These are phyloP conservation scores for Dunaliella salina DNA, from an alignment of 163 green algal species.

Conservation along the genomic window DNA sequence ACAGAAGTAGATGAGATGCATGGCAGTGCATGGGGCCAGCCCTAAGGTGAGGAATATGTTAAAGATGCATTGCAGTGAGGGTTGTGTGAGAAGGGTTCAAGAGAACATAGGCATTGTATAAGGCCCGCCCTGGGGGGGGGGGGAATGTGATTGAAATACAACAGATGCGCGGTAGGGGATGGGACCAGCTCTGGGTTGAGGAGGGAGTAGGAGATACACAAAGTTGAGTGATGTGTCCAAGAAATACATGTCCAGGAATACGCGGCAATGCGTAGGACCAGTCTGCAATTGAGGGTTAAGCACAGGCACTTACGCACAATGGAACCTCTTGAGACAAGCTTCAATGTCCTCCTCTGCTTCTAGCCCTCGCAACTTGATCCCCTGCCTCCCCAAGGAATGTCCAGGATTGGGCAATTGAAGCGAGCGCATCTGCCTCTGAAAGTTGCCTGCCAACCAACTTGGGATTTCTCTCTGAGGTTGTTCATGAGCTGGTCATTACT, in stretches of 20 bases:
- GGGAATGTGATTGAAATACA: conserved; percentile 22
- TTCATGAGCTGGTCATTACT: too few relatives aligned
- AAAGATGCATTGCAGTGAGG: background rate
- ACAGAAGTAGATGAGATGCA: conserved; percentile 75
- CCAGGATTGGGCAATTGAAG: too few relatives aligned
- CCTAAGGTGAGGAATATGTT: background rate
- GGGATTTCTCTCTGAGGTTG: too few relatives aligned
- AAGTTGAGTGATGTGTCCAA: too few relatives aligned
- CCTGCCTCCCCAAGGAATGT: too few relatives aligned
- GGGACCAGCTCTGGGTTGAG: background rate
- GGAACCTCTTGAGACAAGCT: background rate
- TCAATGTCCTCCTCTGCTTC: too few relatives aligned
- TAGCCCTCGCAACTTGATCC: too few relatives aligned
- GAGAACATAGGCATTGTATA: background rate
- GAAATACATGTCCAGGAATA: too few relatives aligned
- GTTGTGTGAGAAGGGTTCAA: background rate
- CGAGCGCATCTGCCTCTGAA: too few relatives aligned
- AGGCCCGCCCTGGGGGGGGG: background rate
- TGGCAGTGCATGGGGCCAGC: conserved; percentile 46
- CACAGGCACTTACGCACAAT: conserved; percentile 27
- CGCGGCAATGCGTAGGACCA: too few relatives aligned
- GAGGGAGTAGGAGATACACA: background rate
- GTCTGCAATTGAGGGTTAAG: too few relatives aligned
- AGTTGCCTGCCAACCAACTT: too few relatives aligned
- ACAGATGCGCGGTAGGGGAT: conserved; percentile 85